phyloP scores from a whole-genome alignment of 2,329 filamentous ascomycete species.

The Ophiostoma australiae region DNA sequence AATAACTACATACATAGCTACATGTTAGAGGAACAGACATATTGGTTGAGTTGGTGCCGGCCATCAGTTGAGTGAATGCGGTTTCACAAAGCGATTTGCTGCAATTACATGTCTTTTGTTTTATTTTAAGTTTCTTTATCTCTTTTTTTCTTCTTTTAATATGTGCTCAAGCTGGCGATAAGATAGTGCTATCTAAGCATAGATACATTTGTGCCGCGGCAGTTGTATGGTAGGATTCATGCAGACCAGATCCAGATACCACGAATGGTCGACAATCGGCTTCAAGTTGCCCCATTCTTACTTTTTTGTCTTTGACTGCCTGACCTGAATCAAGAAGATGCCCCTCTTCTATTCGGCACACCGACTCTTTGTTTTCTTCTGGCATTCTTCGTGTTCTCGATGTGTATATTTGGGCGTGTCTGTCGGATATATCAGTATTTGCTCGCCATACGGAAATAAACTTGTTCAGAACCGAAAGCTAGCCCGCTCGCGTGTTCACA shows the following conservation, averaged over 20 bases:
- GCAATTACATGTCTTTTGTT: no score
- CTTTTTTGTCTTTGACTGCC: not conserved
- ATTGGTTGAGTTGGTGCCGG: no score
- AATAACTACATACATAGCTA: not conserved
- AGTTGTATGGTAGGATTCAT: not conserved
- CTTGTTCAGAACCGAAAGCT: not conserved
- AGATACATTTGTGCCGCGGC: not conserved
- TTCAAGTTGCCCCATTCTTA: not conserved
- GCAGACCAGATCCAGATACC: not conserved
- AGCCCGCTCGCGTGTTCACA: not conserved
- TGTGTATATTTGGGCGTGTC: not conserved
- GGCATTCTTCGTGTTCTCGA: not conserved
- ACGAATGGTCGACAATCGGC: not conserved
- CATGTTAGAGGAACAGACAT: no score
- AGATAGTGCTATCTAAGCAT: not conserved
- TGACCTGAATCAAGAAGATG: not conserved
- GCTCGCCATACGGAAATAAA: not conserved
- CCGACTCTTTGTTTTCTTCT: not conserved
- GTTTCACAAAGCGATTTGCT: no score
- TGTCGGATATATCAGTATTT: not conserved
- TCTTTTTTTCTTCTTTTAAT: not conserved
- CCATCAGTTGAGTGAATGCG: no score
- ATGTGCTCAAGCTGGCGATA: not conserved
- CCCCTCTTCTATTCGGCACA: not conserved
- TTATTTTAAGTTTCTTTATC: no score